phyloP scores from a whole-genome alignment of 148 eudicot species.

The Limonium bicolor region DNA sequence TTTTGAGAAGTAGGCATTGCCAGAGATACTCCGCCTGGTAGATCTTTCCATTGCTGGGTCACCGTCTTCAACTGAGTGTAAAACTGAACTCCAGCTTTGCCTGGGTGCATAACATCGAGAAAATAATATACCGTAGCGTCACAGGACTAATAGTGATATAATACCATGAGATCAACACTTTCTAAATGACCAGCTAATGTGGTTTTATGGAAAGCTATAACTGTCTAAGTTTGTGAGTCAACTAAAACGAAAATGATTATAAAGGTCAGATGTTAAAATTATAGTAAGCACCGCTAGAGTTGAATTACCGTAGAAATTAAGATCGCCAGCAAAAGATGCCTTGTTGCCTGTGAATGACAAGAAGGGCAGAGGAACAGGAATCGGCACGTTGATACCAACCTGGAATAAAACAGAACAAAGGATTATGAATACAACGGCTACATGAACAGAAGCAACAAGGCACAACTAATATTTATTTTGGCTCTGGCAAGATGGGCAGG shows the following conservation, averaged over 20 bases:
- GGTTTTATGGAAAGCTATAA: not conserved
- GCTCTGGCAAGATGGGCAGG: too few relatives aligned
- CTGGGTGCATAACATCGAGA: conserved; percentile 18
- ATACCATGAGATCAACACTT: too few relatives aligned
- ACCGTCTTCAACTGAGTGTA: conserved; percentile 85
- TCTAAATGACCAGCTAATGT: too few relatives aligned
- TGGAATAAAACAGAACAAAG: conserved; percentile 14
- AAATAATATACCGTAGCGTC: too few relatives aligned
- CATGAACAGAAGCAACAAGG: too few relatives aligned
- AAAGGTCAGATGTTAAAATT: too few relatives aligned
- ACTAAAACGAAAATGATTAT: not conserved
- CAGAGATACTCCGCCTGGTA: conserved; percentile 60
- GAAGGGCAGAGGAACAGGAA: conserved; percentile 92
- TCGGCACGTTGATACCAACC: conserved; percentile 98
- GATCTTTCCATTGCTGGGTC: conserved; percentile 97
- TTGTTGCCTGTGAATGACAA: conserved; percentile 94
- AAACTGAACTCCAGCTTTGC: conserved; percentile 92
- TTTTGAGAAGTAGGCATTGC: conserved; percentile 99
- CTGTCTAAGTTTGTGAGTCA: not conserved
- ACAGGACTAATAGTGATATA: too few relatives aligned
- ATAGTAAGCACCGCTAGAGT: too few relatives aligned
- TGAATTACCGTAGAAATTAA: conserved; percentile 85
- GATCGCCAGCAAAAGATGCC: conserved; percentile 98
- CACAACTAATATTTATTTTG: too few relatives aligned
- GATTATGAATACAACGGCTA: too few relatives aligned